phyloP scores from a whole-genome alignment of 208 protist species.

The Strigomonas culicis region DNA sequence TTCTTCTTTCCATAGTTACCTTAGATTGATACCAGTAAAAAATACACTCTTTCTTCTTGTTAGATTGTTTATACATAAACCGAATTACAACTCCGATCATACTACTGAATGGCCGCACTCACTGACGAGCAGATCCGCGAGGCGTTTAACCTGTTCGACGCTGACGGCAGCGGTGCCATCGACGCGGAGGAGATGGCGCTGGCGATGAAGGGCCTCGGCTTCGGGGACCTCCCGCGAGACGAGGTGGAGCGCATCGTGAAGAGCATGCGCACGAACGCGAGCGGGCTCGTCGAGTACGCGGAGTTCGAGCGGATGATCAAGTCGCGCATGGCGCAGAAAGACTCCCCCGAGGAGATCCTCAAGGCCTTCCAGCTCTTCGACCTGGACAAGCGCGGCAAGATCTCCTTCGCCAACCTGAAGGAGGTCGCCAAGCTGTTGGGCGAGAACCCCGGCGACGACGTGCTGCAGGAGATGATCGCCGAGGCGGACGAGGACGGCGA shows the following conservation, averaged over 20 bases:
- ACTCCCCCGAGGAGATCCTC: constrained; percentile 93
- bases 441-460: constrained; percentile 96
- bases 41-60: not conserved
- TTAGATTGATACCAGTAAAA: not conserved
- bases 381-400: constrained; percentile 94
- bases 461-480: constrained; percentile 97
- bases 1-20: not conserved
- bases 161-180: constrained; percentile 92
- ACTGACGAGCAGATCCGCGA: constrained; percentile 94
- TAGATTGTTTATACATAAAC: not conserved
- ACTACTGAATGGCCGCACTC: constrained; percentile 72
- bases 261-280: constrained; percentile 81
- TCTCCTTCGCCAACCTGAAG: constrained; percentile 97
- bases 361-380: constrained; percentile 97
- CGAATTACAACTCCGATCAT: not conserved
- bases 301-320: constrained; percentile 92
- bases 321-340: constrained; percentile 88
- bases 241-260: constrained; percentile 92
- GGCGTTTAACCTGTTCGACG: constrained; percentile 98
- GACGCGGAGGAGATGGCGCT: constrained; percentile 93
- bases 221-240: constrained; percentile 90
- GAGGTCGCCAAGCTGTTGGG: constrained; percentile 94
- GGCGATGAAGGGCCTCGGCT: constrained; percentile 95
- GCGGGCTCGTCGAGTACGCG: constrained; percentile 86
- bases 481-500: constrained; percentile 96